Evolutionary conservation across 208 protist genomes (phyloP), one percentile per base, ranked within the genome.

Genomic region (Acanthamoeba lenticulata): DNA sequence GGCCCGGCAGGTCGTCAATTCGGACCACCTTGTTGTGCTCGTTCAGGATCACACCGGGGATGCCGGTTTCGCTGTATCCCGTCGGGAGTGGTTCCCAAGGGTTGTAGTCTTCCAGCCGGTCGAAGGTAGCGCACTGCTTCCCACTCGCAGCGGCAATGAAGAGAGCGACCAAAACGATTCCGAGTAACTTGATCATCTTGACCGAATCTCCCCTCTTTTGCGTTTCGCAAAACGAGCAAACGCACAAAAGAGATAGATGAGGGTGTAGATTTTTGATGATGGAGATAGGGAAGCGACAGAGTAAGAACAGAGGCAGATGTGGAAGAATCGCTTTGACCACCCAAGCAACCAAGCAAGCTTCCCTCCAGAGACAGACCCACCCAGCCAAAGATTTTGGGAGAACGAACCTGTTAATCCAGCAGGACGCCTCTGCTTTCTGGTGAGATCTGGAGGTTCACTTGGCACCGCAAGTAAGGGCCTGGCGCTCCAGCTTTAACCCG

Each of bases 1-100:
- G 77, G 77, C 44, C 44, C 2, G 42, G 47, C 6, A 27, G 38
- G 77, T 29, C 21, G 40, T 86, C 47, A 29, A 55, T 86, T 34
- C 42, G 77, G n/a, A 86, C 77, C 15, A 86, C 40, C 40, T 86
- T 45, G 34, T 86, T 86, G 77, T 86, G 77, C 38, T 86, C 47
- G 34, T 86, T 86, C 17, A 86, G 77, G 42, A 86, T 86, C 1
- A 86, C 77, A 21, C 47, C 47, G 42, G 77, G 77, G 3, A 86
- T 86, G 11, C 77, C 77, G 2, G 77, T 86, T 32, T 86, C 77
- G 60, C 60, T 67, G 60, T 67, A 67, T 0, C 60, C 60, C 4
- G n/a, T 6, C 9, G 60, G 60, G 21, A 67, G 60, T 24, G 60
- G n/a, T 24, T 32, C n/a, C 2, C 29, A 36, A 29, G 60, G 60